Conservation (phyloP, 2,329 filamentous ascomycete species). For the Ambrosiella xylebori region DNA sequence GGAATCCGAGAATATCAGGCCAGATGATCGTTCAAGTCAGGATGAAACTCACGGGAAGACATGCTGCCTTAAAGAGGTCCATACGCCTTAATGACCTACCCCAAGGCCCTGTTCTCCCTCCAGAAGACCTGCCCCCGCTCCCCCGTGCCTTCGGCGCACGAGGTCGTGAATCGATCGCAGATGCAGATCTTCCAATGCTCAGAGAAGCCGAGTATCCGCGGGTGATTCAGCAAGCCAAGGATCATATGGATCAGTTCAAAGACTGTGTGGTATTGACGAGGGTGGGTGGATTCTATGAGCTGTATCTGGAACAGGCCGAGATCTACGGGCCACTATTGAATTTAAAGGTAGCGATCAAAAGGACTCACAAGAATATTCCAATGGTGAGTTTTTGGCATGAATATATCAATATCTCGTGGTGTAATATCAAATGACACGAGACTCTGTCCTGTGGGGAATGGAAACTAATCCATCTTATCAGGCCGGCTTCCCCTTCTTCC, state of each 20-base stretch:
- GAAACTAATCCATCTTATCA: conserved; percentile 19
- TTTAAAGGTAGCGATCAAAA: conserved; percentile 69
- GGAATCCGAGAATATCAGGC: too few relatives aligned
- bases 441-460: background rate
- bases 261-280: conserved; percentile 84
- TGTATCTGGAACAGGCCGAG: conserved; percentile 93
- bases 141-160: background rate
- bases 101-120: conserved; percentile 29
- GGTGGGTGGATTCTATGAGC: conserved; percentile 91
- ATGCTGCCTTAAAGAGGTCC: conserved; percentile 22
- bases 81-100: conserved; percentile 40
- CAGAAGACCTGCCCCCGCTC: background rate
- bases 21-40: too few relatives aligned
- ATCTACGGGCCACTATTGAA: conserved; percentile 74
- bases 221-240: conserved; percentile 71
- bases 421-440: background rate
- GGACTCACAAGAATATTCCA: conserved; percentile 58
- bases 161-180: too few relatives aligned
- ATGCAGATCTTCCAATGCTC: too few relatives aligned
- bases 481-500: conserved; percentile 86
- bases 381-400: conserved; percentile 44
- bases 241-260: conserved; percentile 78
- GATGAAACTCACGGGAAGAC: background rate
- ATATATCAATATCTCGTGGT: background rate
- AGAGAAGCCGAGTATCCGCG: conserved; percentile 47